Percentiles rank a stretch among this genome's conserved stretches.
These are phyloP conservation scores for Penicillium crustosum DNA, from an alignment of 2,329 filamentous ascomycete genomes.

Conservation along the genomic window DNA sequence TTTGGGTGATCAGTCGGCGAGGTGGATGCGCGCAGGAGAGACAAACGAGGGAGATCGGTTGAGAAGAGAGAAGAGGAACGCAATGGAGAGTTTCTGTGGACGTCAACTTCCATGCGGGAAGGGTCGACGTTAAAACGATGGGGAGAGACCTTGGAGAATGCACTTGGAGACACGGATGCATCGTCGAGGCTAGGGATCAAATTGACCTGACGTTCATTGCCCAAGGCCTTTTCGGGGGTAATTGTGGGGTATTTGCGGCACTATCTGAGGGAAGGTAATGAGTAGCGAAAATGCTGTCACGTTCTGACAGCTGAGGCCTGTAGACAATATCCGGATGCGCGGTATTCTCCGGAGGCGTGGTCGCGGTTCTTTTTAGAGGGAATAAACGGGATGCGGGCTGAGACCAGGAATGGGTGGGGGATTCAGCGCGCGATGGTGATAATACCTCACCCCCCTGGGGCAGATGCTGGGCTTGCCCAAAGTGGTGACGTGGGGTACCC, in stretches of 20 bases:
- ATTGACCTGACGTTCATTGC: slow-evolving; percentile 34
- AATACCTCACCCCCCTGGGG: slow-evolving; percentile 32
- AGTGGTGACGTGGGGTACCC: slow-evolving; percentile 39
- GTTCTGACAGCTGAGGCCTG: slow-evolving; percentile 58
- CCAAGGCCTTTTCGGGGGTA: slow-evolving; percentile 32
- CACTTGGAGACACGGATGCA: slow-evolving; percentile 31
- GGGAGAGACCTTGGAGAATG: slow-evolving; percentile 33
- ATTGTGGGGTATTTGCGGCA: slow-evolving; percentile 43
- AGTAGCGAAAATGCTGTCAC: slow-evolving; percentile 64
- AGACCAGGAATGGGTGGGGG: slow-evolving; percentile 40
- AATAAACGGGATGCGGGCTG: slow-evolving; percentile 30
- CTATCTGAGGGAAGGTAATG: slow-evolving; percentile 57
- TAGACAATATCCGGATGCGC: slow-evolving; percentile 30
- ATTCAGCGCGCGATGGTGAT: slow-evolving; percentile 37
- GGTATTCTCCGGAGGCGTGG: slow-evolving; percentile 31
- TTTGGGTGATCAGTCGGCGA: slow-evolving; percentile 28
- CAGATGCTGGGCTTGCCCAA: slow-evolving; percentile 30
- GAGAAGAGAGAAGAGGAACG: slow-evolving; percentile 30
- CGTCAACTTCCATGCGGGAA: slow-evolving; percentile 42
- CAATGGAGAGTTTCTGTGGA: slow-evolving; percentile 33
- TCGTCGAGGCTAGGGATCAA: slow-evolving; percentile 33
- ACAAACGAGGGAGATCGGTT: slow-evolving; percentile 23
- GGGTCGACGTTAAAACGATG: slow-evolving; percentile 28
- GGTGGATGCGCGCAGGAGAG: slow-evolving; percentile 30
- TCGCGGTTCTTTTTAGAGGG: slow-evolving; percentile 40